These are phyloP conservation scores for Aureobasidium zeae DNA, from an alignment of 2,329 filamentous ascomycete genomes.

Conservation along the genomic window DNA sequence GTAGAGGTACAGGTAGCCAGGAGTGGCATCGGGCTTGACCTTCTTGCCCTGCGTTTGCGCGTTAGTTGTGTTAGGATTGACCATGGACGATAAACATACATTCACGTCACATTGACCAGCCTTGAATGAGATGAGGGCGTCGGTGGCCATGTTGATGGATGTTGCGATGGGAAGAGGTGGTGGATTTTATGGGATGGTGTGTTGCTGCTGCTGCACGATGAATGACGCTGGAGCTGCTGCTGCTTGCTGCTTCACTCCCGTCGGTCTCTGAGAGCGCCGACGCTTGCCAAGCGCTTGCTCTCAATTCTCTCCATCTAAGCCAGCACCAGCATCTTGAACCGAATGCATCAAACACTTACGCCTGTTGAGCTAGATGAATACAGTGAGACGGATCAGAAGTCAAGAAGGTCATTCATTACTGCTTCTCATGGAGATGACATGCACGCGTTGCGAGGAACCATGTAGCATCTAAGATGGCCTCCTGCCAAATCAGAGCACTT, in stretches of 20 bases:
- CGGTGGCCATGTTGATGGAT: constrained; percentile 59
- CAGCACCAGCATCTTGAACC: too few species aligned
- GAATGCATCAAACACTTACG: too few species aligned
- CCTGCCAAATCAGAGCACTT: too few species aligned
- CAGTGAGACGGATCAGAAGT: too few species aligned
- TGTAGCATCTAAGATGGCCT: too few species aligned
- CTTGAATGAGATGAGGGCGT: constrained; percentile 91
- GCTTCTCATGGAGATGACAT: too few species aligned
- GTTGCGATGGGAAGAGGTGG: neutral
- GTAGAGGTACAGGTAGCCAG: constrained; percentile 88
- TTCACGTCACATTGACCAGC: constrained; percentile 80
- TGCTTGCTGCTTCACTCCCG: neutral
- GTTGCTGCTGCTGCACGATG: constrained; percentile 4
- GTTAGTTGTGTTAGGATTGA: neutral
- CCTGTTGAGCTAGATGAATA: too few species aligned
- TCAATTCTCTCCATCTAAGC: neutral
- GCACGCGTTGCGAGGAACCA: too few species aligned
- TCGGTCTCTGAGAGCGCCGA: constrained; percentile 5
- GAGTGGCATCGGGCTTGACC: constrained; percentile 61
- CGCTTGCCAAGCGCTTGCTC: constrained; percentile 1
- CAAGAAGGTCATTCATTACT: too few species aligned
- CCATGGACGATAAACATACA: constrained; percentile 44
- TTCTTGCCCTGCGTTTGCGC: constrained; percentile 44
- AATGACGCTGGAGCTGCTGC: constrained; percentile 5
- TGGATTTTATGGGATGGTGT: neutral